phyloP scores from a whole-genome alignment of 106 monocot species.

The Posidonia australis region DNA sequence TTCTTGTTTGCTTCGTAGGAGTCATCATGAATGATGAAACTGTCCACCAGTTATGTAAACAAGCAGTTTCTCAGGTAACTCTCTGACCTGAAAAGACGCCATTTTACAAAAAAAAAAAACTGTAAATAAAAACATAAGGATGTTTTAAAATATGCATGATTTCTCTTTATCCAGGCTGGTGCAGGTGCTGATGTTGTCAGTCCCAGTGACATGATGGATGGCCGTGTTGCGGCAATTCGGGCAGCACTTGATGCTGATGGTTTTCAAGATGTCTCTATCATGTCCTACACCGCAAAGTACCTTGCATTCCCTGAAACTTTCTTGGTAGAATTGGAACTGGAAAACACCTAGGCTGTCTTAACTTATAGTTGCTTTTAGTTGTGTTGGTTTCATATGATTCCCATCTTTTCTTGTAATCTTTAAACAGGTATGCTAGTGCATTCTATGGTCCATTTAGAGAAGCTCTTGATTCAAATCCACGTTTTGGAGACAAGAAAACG shows the following conservation, averaged over 20 bases:
- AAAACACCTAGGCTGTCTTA: too few species aligned
- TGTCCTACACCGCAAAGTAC: constrained; percentile 99
- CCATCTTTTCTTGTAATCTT: constrained; percentile 2
- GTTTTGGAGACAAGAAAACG: constrained; percentile 99
- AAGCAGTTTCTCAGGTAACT: constrained; percentile 91
- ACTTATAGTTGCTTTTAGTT: background rate
- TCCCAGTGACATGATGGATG: constrained; percentile 99
- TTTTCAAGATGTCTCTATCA: constrained; percentile 88
- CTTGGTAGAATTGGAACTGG: too few species aligned
- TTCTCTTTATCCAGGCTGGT: constrained; percentile 40
- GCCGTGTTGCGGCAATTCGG: constrained; percentile 77
- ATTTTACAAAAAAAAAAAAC: background rate
- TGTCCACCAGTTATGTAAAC: constrained; percentile 93
- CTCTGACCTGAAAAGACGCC: background rate
- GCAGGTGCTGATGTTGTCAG: constrained; percentile 98
- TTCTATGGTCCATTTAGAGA: constrained; percentile 99
- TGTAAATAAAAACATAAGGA: background rate
- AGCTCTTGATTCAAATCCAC: constrained; percentile 97
- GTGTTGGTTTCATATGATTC: background rate
- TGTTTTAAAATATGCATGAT: background rate
- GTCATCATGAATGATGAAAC: constrained; percentile 99
- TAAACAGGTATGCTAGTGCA: constrained; percentile 85
- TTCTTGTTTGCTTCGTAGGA: constrained; percentile 30
- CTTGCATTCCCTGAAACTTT: background rate
- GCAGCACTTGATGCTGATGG: constrained; percentile 82